These are phyloP conservation scores for Sarcomyxa edulis DNA, from an alignment of 768 basidiomycete genomes.

Conservation along the genomic window DNA sequence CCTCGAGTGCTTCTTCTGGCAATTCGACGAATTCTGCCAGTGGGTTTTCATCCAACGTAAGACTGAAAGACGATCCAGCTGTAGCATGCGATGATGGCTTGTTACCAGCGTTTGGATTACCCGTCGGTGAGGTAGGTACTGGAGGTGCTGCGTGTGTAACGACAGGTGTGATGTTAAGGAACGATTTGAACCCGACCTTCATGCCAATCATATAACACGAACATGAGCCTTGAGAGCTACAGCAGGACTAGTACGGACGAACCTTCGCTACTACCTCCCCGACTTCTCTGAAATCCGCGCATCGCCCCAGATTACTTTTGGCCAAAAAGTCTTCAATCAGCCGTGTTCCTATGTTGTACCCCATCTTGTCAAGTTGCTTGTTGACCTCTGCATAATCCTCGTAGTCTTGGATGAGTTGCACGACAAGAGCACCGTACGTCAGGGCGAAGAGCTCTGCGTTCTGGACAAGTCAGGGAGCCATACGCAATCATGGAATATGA, in stretches of 20 bases:
- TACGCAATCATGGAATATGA: background rate
- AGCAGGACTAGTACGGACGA: background rate
- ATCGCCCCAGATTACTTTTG: constrained; percentile 85
- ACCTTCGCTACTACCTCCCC: constrained; percentile 97
- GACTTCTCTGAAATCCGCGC: constrained; percentile 88
- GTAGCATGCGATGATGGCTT: constrained; percentile 34
- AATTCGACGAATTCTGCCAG: constrained; percentile 96
- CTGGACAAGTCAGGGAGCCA: constrained; percentile 40
- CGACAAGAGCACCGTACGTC: constrained; percentile 96
- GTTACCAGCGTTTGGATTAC: constrained; percentile 28
- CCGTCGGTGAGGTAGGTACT: constrained; percentile 34
- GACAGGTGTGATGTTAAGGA: constrained; percentile 86
- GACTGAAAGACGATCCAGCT: constrained; percentile 62
- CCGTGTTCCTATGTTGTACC: constrained; percentile 95
- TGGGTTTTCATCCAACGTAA: constrained; percentile 94
- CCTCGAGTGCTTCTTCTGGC: constrained; percentile 88
- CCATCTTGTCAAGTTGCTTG: constrained; percentile 99
- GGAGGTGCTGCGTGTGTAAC: constrained; percentile 63
- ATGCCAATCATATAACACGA: background rate
- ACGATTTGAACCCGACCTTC: constrained; percentile 97
- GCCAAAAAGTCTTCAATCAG: constrained; percentile 98
- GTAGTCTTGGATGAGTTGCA: constrained; percentile 98
- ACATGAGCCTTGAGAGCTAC: constrained; percentile 2
- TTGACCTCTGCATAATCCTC: constrained; percentile 95
- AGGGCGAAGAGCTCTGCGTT: constrained; percentile 96